Evolutionary conservation across 2,329 filamentous ascomycete species (phyloP), one percentile per base, ranked within the genome.

Genomic region (Colletotrichum siamense): DNA sequence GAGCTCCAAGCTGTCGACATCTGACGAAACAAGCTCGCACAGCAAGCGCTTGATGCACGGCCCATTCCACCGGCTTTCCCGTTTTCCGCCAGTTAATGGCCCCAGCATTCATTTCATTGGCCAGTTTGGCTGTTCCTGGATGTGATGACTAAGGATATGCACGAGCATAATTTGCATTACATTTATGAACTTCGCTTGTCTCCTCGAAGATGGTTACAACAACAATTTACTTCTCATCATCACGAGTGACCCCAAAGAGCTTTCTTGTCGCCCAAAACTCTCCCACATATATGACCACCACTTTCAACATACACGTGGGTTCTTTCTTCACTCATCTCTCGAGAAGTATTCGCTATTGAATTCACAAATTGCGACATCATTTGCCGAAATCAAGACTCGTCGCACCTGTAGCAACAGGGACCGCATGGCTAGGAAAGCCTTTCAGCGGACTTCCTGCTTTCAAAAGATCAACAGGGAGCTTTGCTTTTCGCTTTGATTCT

Each of bases 11-110:
- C 13, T 52, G 34, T 62, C 49, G 36, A 71, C 68, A 66, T 66
- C 68, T 62, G 68, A 75, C 68, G 62, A 75, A 71, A 67, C 68
- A 75, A 71, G 72, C 72, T 71, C 52, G 24, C 39, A 52, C n/a
- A 30, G 0, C 26, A 62, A 12, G 62, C 36, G 24, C 24, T 26
- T 15, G 28, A 10, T 39, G 62, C 73, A 72, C 69, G 52, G 28
- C 7, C 34, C 55, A 69, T 13, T 28, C 24, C 55, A 59, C 22
- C 26, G 24, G 55, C 22, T 59, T 59, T 18, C 16, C 24, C 55
- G 26, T 59, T 30, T 59, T 59, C 55, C 26, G 22, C 55, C 24
- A 59, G 22, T 59, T 7, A 24, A 5, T 22, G 30, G 1, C 30
- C 2, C 30, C 13, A 22, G 30, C 30, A 24, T 24, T 22, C 61